Evolutionary conservation across 305 asterid genomes (phyloP), one percentile per base, ranked within the genome.

Genomic region (Fraxinus greggii): DNA sequence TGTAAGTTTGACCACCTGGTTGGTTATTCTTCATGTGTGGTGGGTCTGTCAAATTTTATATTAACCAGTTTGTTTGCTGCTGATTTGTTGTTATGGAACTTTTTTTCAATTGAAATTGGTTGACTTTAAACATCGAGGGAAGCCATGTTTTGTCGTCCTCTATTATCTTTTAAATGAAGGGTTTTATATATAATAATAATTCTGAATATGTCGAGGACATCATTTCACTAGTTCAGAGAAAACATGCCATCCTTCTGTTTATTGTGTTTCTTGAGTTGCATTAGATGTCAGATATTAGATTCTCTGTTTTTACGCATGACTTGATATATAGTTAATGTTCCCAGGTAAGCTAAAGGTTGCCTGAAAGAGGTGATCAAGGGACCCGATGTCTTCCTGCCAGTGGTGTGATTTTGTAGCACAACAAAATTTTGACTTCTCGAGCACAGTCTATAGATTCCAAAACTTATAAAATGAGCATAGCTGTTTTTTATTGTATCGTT

Each of bases 371-470:
- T 74, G 82, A 81, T 79, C 51, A 77, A 51, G 86, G 88, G 86
- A 86, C 88, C 88, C 79, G 81, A 74, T 79, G 88, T 86, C 90
- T 79, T 89, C 61, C 40, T 65, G 79, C 77, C 87, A 75, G 87
- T 84, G 86, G 86, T 83, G 84, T 82, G 86, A 84, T 81, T 38
- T 72, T 72, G 45, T 72, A 79, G 88, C 87, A 70, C 81, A 35
- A 75, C 76, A 85, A 81, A 75, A 83, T 88, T 88, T 86, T 81
- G 89, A 72, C 81, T 36, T 76, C 32, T 73, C 80, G 77, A 38
- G 84, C 83, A 28, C 77, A 81, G 77, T 61, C 63, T 21, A 7
- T 51, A 75, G 81, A 85, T 79, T 76, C 56, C 75, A 70, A 84
- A 79, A 74, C 78, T 84, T 33, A 74, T 77, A 84, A 85, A 70